These are phyloP conservation scores for Venturia nashicola DNA, from an alignment of 2,329 filamentous ascomycete genomes.

Conservation along the genomic window DNA sequence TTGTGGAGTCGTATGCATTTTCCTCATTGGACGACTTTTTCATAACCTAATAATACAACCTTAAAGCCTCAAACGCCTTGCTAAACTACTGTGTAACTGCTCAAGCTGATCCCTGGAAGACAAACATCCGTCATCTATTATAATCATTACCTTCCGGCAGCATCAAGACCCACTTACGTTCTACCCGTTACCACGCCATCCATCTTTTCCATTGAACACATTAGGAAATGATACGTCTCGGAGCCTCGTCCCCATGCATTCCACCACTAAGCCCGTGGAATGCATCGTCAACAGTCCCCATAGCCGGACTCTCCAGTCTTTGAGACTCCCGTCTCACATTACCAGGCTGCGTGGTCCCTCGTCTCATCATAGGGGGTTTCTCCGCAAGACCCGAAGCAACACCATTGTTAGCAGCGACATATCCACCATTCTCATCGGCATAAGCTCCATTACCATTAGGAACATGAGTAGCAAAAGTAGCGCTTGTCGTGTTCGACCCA, in stretches of 20 bases:
- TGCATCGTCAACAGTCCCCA: conserved; percentile 3
- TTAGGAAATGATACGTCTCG: background rate
- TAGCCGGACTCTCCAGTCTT: background rate
- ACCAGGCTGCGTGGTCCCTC: background rate
- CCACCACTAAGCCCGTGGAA: conserved; percentile 2
- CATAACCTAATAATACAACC: background rate
- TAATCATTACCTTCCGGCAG: background rate
- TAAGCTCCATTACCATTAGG: no score
- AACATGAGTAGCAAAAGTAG: background rate
- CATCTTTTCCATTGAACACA: no score
- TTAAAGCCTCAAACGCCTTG: background rate
- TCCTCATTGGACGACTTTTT: background rate
- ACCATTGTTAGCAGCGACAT: background rate
- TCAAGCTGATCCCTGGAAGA: background rate
- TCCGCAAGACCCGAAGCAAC: background rate
- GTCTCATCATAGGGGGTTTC: background rate
- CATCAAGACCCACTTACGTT: background rate
- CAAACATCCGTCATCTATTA: background rate
- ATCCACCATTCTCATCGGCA: background rate
- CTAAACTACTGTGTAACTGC: background rate
- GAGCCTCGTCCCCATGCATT: conserved; percentile 2
- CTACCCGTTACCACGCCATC: background rate
- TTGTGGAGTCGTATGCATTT: background rate
- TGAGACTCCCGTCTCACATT: background rate
- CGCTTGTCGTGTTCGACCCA: background rate